phyloP scores from a whole-genome alignment of 2,329 filamentous ascomycete species.

The Fusarium chlamydosporum region DNA sequence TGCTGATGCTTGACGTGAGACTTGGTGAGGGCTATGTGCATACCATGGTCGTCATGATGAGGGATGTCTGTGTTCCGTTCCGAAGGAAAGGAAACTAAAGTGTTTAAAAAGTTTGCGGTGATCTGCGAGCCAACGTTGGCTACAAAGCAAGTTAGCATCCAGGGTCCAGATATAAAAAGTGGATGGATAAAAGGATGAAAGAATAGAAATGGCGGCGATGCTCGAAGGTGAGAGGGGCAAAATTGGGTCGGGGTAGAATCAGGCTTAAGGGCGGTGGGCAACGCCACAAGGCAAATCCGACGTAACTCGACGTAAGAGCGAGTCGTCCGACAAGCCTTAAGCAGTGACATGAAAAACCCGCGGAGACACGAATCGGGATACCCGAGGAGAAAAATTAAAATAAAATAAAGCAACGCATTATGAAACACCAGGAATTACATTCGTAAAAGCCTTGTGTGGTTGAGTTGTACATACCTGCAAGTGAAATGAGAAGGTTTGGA shows the following conservation, averaged over 20 bases:
- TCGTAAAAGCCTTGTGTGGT: background rate
- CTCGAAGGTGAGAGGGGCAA: slow-evolving; percentile 46
- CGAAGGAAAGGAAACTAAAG: slow-evolving; percentile 38
- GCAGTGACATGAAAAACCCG: slow-evolving; percentile 25
- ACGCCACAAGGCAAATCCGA: slow-evolving; percentile 51
- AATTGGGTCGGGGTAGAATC: slow-evolving; percentile 47
- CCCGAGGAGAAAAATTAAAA: slow-evolving; percentile 1
- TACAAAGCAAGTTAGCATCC: slow-evolving; percentile 39
- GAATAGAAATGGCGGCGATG: slow-evolving; percentile 37
- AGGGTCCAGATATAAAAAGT: slow-evolving; percentile 28
- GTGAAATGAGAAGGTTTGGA: slow-evolving; percentile 31
- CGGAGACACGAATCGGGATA: slow-evolving; percentile 16
- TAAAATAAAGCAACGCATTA: background rate
- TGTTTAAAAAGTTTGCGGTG: slow-evolving; percentile 25
- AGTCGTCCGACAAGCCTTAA: slow-evolving; percentile 30
- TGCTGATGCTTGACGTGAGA: background rate
- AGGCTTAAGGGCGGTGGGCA: slow-evolving; percentile 48
- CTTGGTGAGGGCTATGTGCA: slow-evolving; percentile 36
- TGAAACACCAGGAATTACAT: background rate
- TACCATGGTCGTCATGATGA: slow-evolving; percentile 68
- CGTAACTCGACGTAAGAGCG: slow-evolving; percentile 40
- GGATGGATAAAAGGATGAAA: slow-evolving; percentile 27
- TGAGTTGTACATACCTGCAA: slow-evolving; percentile 46
- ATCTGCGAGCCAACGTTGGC: slow-evolving; percentile 47
- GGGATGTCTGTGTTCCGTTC: slow-evolving; percentile 45